A percentile compares a stretch with the other conserved stretches of the same genome.
These are phyloP conservation scores for Aquilaria agallochum DNA, from an alignment of 441 rosid species.

Conservation along the genomic window DNA sequence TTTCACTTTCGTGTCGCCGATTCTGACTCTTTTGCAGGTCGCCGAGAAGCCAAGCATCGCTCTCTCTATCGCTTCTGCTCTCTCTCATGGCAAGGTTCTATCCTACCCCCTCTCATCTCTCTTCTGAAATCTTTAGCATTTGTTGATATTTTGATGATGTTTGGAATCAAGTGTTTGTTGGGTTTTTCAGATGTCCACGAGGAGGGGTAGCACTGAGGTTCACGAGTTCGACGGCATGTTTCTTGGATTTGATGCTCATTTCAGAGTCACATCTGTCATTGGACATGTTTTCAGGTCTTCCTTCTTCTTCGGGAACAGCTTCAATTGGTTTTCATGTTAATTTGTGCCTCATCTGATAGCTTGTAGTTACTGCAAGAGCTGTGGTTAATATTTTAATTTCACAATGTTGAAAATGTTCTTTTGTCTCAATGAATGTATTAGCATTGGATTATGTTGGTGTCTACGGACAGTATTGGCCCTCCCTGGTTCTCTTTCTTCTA, in stretches of 20 bases:
- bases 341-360: not conserved
- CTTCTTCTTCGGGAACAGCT: conserved; percentile 6
- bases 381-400: no score
- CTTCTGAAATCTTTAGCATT: not conserved
- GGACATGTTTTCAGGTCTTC: conserved; percentile 94
- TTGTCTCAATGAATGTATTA: no score
- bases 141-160: not conserved
- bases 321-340: not conserved
- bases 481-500: no score
- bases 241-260: conserved; percentile 51
- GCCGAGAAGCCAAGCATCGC: conserved; percentile 99
- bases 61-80: conserved; percentile 72
- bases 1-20: not conserved
- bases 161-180: not conserved
- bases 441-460: no score
- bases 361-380: no score
- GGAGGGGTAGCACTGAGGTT: conserved; percentile 81
- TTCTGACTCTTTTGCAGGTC: conserved; percentile 41
- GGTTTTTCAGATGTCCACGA: conserved; percentile 56
- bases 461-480: no score
- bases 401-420: no score
- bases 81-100: conserved; percentile 67
- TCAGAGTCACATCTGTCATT: conserved; percentile 78
- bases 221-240: conserved; percentile 81
- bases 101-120: not conserved